phyloP scores from a whole-genome alignment of 257 asterid genomes.

The Rubia yunnanensis region DNA sequence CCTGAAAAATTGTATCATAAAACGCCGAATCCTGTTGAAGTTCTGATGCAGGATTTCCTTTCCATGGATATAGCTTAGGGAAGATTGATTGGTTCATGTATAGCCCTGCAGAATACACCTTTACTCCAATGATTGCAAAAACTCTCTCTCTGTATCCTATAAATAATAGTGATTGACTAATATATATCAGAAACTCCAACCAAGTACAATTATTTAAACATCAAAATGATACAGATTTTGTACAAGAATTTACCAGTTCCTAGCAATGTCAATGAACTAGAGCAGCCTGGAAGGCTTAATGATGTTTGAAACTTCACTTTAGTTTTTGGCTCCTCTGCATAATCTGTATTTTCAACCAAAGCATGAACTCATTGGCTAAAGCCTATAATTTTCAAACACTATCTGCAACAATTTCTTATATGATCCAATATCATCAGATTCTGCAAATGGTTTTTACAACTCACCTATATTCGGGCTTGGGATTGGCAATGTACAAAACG shows the following conservation, averaged over 20 bases:
- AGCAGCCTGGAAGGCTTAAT: conserved; percentile 65
- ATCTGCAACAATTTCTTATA: background rate
- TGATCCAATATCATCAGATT: background rate
- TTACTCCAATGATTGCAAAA: conserved; percentile 78
- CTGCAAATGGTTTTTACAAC: background rate
- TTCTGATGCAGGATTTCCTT: conserved; percentile 45
- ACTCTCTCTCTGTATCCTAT: conserved; percentile 85
- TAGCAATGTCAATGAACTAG: conserved; percentile 50
- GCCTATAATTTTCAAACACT: background rate
- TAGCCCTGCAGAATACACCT: conserved; percentile 85
- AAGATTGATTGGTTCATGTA: conserved; percentile 46
- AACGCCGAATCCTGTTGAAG: conserved; percentile 50
- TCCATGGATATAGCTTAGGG: conserved; percentile 54
- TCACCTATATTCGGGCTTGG: too few relatives aligned
- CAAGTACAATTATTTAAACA: too few relatives aligned
- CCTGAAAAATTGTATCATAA: conserved; percentile 52
- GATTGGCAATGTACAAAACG: too few relatives aligned
- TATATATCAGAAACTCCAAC: background rate
- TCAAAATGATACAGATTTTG: background rate
- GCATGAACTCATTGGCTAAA: conserved; percentile 9
- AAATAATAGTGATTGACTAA: conserved; percentile 12
- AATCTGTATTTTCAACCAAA: conserved; percentile 36
- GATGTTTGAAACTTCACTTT: conserved; percentile 65
- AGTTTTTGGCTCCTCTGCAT: conserved; percentile 65
- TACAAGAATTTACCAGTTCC: conserved; percentile 62